Evolutionary conservation across 1,284 basidiomycete species (phyloP).

Genomic region (Coniferiporia sulphurascens): DNA sequence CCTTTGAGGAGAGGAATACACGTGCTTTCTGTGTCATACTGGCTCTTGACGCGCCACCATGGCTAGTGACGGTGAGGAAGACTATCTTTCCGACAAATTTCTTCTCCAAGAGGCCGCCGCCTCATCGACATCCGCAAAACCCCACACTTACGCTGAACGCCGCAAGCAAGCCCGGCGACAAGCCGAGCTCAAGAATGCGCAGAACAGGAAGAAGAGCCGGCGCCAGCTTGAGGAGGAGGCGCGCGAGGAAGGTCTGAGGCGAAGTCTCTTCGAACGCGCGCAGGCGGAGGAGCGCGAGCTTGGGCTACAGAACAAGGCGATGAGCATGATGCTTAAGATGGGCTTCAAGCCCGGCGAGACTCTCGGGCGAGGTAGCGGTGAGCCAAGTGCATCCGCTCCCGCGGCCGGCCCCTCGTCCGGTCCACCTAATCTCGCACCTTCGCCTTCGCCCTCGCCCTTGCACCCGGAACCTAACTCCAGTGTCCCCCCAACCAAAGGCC

Average conservation of each 20-base stretch:
- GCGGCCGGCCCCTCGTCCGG: conserved; percentile 10
- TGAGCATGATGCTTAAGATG: conserved; percentile 87
- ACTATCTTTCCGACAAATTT: conserved; percentile 84
- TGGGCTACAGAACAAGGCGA: conserved; percentile 56
- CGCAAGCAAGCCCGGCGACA: conserved; percentile 58
- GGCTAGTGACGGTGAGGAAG: conserved; percentile 65
- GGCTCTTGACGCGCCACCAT: conserved; percentile 29
- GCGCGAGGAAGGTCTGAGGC: conserved; percentile 68
- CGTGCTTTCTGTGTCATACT: too few relatives aligned
- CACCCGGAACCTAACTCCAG: neutral
- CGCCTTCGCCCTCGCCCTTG: neutral
- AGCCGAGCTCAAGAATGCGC: conserved; percentile 56
- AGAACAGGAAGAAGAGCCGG: conserved; percentile 56
- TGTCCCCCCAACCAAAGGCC: conserved; percentile 10
- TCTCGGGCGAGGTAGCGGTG: conserved; percentile 46
- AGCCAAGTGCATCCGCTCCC: conserved; percentile 13
- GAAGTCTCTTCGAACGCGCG: conserved; percentile 72
- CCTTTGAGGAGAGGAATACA: too few relatives aligned
- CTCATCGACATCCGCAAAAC: conserved; percentile 29
- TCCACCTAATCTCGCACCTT: neutral
- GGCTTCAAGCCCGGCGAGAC: conserved; percentile 79
- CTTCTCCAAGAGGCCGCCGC: conserved; percentile 37
- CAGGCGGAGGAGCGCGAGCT: conserved; percentile 52
- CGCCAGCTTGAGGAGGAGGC: conserved; percentile 70
- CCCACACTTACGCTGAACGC: conserved; percentile 62